These are phyloP conservation scores for Diaporthe destruens DNA, from an alignment of 2,329 filamentous ascomycete species.

Conservation along the genomic window DNA sequence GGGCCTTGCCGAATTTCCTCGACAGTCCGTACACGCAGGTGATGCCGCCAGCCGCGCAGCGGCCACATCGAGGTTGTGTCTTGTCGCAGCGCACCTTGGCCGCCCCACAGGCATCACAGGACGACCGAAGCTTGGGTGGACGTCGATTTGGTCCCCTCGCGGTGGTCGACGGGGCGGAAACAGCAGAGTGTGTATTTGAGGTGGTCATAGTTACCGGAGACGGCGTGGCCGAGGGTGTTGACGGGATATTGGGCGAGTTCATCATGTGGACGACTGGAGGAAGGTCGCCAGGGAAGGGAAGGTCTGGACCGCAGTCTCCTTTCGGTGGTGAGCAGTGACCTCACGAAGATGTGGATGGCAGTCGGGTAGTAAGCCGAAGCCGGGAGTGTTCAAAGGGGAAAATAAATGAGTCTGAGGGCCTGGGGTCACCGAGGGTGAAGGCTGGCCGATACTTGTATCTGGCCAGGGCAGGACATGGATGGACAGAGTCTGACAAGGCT, in stretches of 20 bases:
- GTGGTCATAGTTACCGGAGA: conserved; percentile 34
- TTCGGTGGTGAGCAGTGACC: not conserved
- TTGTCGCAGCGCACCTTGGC: conserved; percentile 42
- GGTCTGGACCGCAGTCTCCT: not conserved
- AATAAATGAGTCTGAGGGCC: conserved; percentile 21
- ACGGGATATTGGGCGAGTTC: conserved; percentile 35
- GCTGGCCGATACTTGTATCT: conserved; percentile 42
- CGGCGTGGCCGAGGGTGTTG: conserved; percentile 33
- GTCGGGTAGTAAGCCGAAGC: not conserved
- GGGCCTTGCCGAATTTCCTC: conserved; percentile 42
- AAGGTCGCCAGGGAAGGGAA: not conserved
- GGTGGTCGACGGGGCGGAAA: conserved; percentile 31
- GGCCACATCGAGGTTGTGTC: conserved; percentile 41
- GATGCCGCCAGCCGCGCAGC: conserved; percentile 39
- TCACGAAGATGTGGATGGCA: not conserved
- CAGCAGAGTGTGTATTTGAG: conserved; percentile 24
- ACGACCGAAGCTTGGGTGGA: conserved; percentile 42
- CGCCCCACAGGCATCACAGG: conserved; percentile 42
- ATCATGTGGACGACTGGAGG: conserved; percentile 3
- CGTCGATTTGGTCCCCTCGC: conserved; percentile 34
- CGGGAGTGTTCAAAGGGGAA: not conserved
- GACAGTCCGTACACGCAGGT: conserved; percentile 41
- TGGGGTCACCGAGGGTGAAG: conserved; percentile 23
- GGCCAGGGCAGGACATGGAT: conserved; percentile 7
- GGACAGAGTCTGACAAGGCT: conserved; percentile 30